Evolutionary conservation across 2,329 filamentous ascomycete genomes (phyloP), one percentile per base, ranked within the genome.

Genomic region (Curvularia hawaiiensis): DNA sequence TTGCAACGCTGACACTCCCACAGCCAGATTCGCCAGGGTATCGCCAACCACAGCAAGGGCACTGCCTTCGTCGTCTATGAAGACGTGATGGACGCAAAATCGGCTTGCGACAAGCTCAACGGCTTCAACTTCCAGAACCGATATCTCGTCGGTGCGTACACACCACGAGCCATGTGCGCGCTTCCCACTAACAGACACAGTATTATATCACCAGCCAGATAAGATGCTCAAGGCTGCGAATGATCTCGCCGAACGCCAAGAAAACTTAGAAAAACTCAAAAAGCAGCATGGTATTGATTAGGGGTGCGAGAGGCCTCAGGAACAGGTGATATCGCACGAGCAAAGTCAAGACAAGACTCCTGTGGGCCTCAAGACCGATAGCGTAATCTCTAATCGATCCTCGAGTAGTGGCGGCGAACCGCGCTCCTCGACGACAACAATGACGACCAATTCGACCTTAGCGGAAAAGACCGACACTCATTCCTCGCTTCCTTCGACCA

Each of bases 111-210:
- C 84, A 97, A 98, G 84, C 85, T 99, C 79, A 99, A 99, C 84
- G 95, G 95, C 77, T 99, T 96, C 88, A 99, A 99, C 84, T 99
- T 99, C 80, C 95, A 99, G 84, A 97, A 94, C 82, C 90, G 95
- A 78, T 99, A 99, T 81, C 91, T 99, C 71, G 95, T 99, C 75
- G 92, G 92, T 96, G 86, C 61, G 91, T 48, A 41, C 52, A 20
- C 22, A 35, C 50, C 33, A 10, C 48, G 31, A 48, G 20, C 9
- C 24, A 24, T 16, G 1, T 33, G 5, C 9, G 24, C 31, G 11
- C 65, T 69, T 52, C 60, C 52, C 18, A 46, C 12, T 38, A 18
- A 58, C 30, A 47, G 35, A 4, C 16, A 28, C 69, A 85, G 89
- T 91, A 59, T 80, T 91, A 75, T 91, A 91, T 74, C 89, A 91